Evolutionary conservation across 768 basidiomycete species (phyloP), one percentile per base, ranked within the genome.

Genomic region (Suillus placidus): DNA sequence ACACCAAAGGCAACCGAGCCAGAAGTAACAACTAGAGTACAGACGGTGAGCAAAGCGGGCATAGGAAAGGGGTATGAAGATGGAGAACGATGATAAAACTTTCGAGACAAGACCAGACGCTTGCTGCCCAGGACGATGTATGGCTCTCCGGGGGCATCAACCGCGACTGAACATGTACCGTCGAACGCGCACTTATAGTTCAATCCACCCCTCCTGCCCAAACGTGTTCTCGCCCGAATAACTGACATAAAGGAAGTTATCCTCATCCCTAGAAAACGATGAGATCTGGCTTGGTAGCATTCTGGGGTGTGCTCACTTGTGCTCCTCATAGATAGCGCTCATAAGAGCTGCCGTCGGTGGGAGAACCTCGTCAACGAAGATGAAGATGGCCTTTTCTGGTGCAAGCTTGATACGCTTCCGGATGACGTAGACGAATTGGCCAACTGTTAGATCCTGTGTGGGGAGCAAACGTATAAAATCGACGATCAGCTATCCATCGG

Each of bases 381-480:
- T 98, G 83, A 99, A 99, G 82, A 99, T 99, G 43, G 97, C 97
- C 82, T 98, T 98, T 88, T 99, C 97, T 38, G 97, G 96, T 30
- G 95, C 93, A 64, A 99, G 88, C 88, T 99, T 99, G 91, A 99
- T 99, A 67, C 97, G 92, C 85, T 99, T 99, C 74, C 97, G 91
- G 76, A 99, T 99, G 40, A 99, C 97, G 78, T 99, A 99, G 64
- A 99, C 97, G 77, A 99, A 99, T 77, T 99, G 97, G 13, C 96
- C 96, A 10, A 98, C 96, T 49, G 95, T 98, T 64, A 97, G 82
- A 80, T 98, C 95, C 95, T 98, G 70, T 37, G 43, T 32, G 43
- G 62, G 37, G 42, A 49, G 20, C 20, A n/a, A 35, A 55, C 60
- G 57, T 62, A 40, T 54, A 60, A 32, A 62, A 40, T 65, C 37